phyloP scores from a whole-genome alignment of 352 stramenopile genomes.

The Phytophthora lateralis region DNA sequence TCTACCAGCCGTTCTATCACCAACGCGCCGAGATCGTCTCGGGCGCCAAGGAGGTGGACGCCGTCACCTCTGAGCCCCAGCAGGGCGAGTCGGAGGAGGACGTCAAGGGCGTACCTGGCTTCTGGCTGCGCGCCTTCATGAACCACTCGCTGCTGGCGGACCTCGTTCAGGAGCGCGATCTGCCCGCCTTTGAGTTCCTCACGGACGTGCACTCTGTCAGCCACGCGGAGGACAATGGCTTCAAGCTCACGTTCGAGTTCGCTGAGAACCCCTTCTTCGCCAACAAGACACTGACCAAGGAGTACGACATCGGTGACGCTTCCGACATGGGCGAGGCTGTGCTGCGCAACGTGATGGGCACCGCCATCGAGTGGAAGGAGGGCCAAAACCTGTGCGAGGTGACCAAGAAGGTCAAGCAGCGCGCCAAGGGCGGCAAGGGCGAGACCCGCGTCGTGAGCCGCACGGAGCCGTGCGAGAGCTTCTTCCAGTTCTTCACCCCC shows the following conservation, averaged over 20 bases:
- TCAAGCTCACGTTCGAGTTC: conserved; percentile 88
- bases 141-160: conserved; percentile 85
- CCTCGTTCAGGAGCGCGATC: conserved; percentile 81
- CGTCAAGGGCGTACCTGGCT: conserved; percentile 82
- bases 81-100: conserved; percentile 46
- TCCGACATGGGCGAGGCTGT: conserved; percentile 80
- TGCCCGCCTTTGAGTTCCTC: conserved; percentile 81
- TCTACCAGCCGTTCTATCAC: conserved; percentile 84
- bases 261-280: conserved; percentile 77
- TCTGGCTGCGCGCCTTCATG: conserved; percentile 86
- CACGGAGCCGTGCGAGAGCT: conserved; percentile 85
- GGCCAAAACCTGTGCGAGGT: conserved; percentile 85
- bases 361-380: conserved; percentile 82
- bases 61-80: conserved; percentile 54
- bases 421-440: conserved; percentile 76
- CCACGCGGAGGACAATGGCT: conserved; percentile 84
- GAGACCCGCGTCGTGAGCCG: conserved; percentile 79
- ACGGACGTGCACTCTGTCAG: conserved; percentile 76
- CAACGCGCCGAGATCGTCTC: conserved; percentile 79
- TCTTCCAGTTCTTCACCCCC: conserved; percentile 88
- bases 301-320: conserved; percentile 89
- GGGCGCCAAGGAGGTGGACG: conserved; percentile 77
- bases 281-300: conserved; percentile 82
- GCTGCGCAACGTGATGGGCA: conserved; percentile 77
- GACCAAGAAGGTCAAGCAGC: conserved; percentile 90